These are phyloP conservation scores for Lactifluus hygrophoroides DNA, from an alignment of 768 basidiomycete genomes.

Conservation along the genomic window DNA sequence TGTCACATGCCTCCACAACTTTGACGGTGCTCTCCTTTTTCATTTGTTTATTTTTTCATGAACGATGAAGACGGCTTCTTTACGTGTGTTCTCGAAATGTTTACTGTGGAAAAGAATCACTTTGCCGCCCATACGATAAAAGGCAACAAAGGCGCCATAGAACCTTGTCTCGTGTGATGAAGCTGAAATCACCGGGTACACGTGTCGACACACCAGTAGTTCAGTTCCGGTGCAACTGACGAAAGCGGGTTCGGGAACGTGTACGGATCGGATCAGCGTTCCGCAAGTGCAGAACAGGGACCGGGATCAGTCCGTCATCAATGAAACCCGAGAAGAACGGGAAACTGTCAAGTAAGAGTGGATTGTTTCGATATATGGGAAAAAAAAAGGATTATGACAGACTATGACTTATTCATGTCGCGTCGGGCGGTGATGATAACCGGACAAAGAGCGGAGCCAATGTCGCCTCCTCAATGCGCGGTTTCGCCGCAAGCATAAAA, in stretches of 20 bases:
- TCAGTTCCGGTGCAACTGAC: background rate
- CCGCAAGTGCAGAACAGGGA: background rate
- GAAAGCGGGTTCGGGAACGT: background rate
- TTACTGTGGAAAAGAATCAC: background rate
- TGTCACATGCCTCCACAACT: background rate
- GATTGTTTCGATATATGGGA: background rate
- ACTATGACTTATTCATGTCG: background rate
- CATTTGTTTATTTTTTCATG: too few species aligned
- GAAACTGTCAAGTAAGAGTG: background rate
- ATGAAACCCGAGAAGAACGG: background rate
- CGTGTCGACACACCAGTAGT: too few species aligned
- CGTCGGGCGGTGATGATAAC: background rate
- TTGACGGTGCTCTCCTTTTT: background rate
- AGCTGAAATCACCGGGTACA: background rate
- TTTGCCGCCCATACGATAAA: background rate
- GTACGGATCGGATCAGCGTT: background rate
- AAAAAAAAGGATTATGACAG: background rate
- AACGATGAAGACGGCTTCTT: conserved; percentile 5
- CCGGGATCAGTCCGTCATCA: too few species aligned
- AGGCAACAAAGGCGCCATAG: background rate
- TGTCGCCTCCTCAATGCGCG: background rate
- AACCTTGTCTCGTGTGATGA: background rate
- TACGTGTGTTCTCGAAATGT: conserved; percentile 5
- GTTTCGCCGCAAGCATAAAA: background rate
- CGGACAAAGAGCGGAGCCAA: background rate